Evolutionary conservation across 345 rosid species (phyloP).

Genomic region (Gossypium arboreum): DNA sequence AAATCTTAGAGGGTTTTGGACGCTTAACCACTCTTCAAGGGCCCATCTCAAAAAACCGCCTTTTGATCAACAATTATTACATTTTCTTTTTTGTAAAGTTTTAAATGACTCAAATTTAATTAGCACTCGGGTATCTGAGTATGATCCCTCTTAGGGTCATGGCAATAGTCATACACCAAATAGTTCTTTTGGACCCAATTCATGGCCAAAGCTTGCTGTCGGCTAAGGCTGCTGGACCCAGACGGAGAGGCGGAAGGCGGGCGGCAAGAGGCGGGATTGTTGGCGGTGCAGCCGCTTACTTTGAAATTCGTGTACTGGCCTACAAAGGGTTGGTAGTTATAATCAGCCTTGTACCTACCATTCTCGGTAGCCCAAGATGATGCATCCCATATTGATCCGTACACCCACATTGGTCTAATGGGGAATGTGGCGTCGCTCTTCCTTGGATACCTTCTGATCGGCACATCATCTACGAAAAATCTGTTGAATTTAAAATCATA

Average conservation of each 20-base stretch:
- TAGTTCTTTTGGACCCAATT: constrained; percentile 70
- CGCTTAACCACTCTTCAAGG: constrained; percentile 37
- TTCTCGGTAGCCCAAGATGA: constrained; percentile 94
- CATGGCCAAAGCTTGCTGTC: constrained; percentile 59
- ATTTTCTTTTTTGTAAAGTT: neutral
- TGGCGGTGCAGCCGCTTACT: constrained; percentile 49
- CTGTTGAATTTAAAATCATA: constrained; percentile 28
- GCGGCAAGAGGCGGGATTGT: constrained; percentile 35
- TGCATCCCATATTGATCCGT: constrained; percentile 96
- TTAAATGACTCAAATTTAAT: neutral
- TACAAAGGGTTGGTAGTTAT: constrained; percentile 72
- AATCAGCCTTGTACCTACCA: constrained; percentile 79
- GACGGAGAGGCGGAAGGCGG: constrained; percentile 46
- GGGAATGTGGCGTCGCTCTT: constrained; percentile 72
- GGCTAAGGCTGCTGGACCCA: constrained; percentile 42
- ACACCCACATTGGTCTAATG: constrained; percentile 67
- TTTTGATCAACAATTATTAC: neutral
- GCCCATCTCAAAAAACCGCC: constrained; percentile 46
- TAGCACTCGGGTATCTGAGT: constrained; percentile 77
- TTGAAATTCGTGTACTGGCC: constrained; percentile 64
- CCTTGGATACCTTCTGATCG: constrained; percentile 66
- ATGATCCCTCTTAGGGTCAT: constrained; percentile 72
- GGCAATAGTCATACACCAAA: constrained; percentile 79
- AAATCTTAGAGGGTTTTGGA: constrained; percentile 36
- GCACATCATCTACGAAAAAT: constrained; percentile 90